These are phyloP conservation scores for Medicago lupulina DNA, from an alignment of 306 rosid species.

Conservation along the genomic window DNA sequence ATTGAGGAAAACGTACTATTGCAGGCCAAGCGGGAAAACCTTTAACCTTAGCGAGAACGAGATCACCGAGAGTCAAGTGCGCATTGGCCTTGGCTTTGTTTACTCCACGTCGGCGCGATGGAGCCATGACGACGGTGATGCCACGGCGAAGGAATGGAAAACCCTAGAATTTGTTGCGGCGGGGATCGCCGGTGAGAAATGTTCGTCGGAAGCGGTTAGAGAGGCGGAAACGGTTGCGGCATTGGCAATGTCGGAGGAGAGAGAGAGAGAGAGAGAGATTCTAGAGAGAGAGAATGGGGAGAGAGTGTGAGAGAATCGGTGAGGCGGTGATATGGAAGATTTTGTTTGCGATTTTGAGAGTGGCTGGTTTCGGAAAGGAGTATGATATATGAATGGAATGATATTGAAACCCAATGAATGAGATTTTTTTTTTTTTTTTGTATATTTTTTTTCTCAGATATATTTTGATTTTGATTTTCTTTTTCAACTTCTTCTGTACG, in stretches of 20 bases:
- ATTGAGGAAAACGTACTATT: conserved; percentile 56
- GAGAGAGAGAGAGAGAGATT: conserved; percentile 25
- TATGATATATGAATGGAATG: neutral
- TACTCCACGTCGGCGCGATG: conserved; percentile 70
- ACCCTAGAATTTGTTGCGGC: conserved; percentile 56
- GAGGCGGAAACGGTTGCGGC: conserved; percentile 44
- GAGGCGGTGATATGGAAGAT: conserved; percentile 59
- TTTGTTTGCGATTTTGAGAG: conserved; percentile 48
- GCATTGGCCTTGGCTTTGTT: conserved; percentile 69
- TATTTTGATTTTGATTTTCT: neutral
- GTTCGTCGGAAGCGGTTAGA: conserved; percentile 55
- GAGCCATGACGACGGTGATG: conserved; percentile 70
- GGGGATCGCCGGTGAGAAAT: conserved; percentile 37
- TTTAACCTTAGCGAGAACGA: conserved; percentile 95
- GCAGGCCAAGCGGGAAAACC: conserved; percentile 96
- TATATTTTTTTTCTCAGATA: neutral
- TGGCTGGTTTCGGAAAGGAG: conserved; percentile 39
- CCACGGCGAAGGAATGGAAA: conserved; percentile 44
- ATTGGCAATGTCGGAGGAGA: conserved; percentile 45
- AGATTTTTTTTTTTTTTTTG: neutral
- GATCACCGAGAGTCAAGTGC: conserved; percentile 82
- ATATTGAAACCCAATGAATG: neutral
- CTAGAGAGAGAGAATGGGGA: conserved; percentile 37
- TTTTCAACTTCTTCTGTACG: neutral
- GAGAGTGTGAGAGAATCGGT: conserved; percentile 35